A percentile compares a stretch with the other conserved stretches of the same genome.
These are phyloP conservation scores for Metschnikowia corniflorae DNA, from an alignment of 805 yeast genomes.

Conservation along the genomic window DNA sequence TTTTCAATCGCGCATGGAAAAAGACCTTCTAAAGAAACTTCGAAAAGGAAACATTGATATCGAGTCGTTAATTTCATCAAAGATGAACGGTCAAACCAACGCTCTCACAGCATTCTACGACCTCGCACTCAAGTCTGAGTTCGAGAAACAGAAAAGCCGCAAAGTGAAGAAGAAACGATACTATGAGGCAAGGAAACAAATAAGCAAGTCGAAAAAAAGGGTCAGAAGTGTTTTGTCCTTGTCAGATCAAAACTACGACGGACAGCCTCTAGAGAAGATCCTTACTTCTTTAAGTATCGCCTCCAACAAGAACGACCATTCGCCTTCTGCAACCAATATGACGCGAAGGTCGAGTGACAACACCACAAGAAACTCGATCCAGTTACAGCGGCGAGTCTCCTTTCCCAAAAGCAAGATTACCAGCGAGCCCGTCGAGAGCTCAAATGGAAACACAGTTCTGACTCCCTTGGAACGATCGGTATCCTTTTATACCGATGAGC, in stretches of 20 bases:
- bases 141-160: conserved; percentile 29
- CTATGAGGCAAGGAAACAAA: conserved; percentile 30
- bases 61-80: conserved; percentile 54
- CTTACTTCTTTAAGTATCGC: conserved; percentile 34
- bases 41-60: conserved; percentile 61
- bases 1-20: conserved; percentile 61
- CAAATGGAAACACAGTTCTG: conserved; percentile 1
- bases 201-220: conserved; percentile 28
- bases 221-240: conserved; percentile 37
- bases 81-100: conserved; percentile 60
- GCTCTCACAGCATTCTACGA: conserved; percentile 75
- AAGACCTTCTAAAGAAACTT: conserved; percentile 54
- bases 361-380: background rate
- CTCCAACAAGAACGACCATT: conserved; percentile 21
- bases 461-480: conserved; percentile 19
- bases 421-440: background rate
- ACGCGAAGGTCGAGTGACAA: conserved; percentile 7
- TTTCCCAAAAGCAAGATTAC: background rate
- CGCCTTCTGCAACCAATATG: conserved; percentile 7
- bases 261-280: conserved; percentile 38
- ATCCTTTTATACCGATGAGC: conserved; percentile 23
- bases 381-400: conserved; percentile 1
- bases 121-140: conserved; percentile 54
- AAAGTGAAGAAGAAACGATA: conserved; percentile 31
- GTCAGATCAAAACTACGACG: conserved; percentile 25